Evolutionary conservation across 768 basidiomycete genomes (phyloP).

Genomic region (Termitomyces sp.): DNA sequence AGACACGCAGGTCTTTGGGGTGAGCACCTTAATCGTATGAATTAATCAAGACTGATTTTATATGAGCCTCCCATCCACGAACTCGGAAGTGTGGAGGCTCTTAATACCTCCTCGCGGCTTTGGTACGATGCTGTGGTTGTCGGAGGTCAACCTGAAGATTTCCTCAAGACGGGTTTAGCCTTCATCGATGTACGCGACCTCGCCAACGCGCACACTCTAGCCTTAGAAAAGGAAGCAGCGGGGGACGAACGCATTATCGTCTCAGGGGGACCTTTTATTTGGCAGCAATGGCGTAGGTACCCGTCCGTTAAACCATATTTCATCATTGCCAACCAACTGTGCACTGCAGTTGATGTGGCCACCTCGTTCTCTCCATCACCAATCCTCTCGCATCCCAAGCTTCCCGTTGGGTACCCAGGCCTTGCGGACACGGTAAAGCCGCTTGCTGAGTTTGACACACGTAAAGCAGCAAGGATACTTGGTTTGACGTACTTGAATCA

Average conservation of each 20-base stretch:
- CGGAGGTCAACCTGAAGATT: slow-evolving; percentile 10
- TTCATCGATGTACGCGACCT: slow-evolving; percentile 46
- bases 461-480: slow-evolving; percentile 36
- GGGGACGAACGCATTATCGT: slow-evolving; percentile 50
- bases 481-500: slow-evolving; percentile 36
- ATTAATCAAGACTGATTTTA: not conserved
- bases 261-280: slow-evolving; percentile 21
- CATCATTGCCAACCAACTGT: not conserved
- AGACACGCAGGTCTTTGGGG: slow-evolving; percentile 24
- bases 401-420: slow-evolving; percentile 31
- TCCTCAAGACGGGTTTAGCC: slow-evolving; percentile 15
- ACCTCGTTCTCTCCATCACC: no score
- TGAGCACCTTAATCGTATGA: slow-evolving; percentile 6
- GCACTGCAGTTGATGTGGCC: slow-evolving; percentile 30
- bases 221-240: slow-evolving; percentile 43
- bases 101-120: slow-evolving; percentile 29
- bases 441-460: slow-evolving; percentile 24
- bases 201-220: slow-evolving; percentile 45
- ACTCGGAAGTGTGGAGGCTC: slow-evolving; percentile 19
- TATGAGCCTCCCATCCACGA: slow-evolving; percentile 34
- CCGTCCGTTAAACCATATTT: not conserved
- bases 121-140: slow-evolving; percentile 30
- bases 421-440: slow-evolving; percentile 24
- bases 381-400: slow-evolving; percentile 18
- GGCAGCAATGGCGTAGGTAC: slow-evolving; percentile 24